A percentile compares a stretch with the other conserved stretches of the same genome.
Evolutionary conservation across 1,284 basidiomycete genomes (phyloP).

Genomic region (Lentinula novae-zelandiae): DNA sequence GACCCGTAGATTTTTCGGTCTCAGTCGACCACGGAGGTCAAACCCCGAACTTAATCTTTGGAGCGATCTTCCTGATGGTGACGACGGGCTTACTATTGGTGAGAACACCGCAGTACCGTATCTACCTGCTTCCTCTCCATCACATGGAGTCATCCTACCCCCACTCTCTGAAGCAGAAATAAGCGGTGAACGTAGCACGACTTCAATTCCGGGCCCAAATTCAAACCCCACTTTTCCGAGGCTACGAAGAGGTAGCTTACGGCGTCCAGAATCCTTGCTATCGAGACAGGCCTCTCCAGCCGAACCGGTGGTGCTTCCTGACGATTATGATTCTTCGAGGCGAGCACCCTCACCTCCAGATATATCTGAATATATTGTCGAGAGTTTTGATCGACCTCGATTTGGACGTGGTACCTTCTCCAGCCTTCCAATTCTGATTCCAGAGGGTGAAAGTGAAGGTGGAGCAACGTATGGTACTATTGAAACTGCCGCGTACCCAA

Average conservation of each 20-base stretch:
- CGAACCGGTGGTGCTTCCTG: background rate
- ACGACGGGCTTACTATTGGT: background rate
- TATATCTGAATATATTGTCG: background rate
- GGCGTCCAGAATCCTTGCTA: conserved; percentile 54
- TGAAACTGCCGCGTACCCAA: conserved; percentile 5
- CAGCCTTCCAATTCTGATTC: background rate
- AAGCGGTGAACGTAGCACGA: conserved; percentile 23
- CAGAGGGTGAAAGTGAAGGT: background rate
- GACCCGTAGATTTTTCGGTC: conserved; percentile 5
- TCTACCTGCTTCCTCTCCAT: background rate
- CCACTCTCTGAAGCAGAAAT: conserved; percentile 14
- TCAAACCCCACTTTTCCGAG: conserved; percentile 32
- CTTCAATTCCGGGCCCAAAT: background rate
- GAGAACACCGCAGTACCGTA: background rate
- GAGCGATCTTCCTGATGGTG: conserved; percentile 1
- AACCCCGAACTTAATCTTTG: conserved; percentile 4
- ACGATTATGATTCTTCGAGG: background rate
- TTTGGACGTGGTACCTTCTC: background rate
- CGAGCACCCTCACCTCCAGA: conserved; percentile 7
- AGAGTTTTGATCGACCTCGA: background rate
- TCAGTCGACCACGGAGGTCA: background rate
- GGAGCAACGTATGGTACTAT: background rate
- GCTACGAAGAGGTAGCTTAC: conserved; percentile 55
- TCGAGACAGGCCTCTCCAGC: conserved; percentile 40
- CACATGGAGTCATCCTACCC: background rate